These are phyloP conservation scores for Amylocarpus encephaloides DNA, from an alignment of 2,329 filamentous ascomycete genomes.

Conservation along the genomic window DNA sequence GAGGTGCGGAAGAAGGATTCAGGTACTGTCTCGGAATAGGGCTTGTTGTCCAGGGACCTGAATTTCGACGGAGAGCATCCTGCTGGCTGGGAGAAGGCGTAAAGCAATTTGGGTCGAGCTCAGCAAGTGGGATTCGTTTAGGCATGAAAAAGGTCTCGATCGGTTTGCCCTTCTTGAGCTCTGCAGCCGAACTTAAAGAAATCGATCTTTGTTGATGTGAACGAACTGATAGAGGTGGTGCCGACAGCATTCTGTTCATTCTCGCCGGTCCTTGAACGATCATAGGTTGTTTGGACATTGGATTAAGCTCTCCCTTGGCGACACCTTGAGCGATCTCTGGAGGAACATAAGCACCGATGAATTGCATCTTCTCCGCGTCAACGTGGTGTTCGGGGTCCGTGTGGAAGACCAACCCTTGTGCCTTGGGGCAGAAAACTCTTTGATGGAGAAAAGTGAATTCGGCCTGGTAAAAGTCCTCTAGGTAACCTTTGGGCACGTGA, in stretches of 20 bases:
- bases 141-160: conserved; percentile 62
- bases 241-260: conserved; percentile 21
- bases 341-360: conserved; percentile 70
- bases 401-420: conserved; percentile 66
- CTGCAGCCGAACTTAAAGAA: conserved; percentile 33
- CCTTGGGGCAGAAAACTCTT: conserved; percentile 80
- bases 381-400: conserved; percentile 59
- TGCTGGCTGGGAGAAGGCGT: conserved; percentile 61
- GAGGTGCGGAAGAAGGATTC: conserved; percentile 4
- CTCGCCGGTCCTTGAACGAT: conserved; percentile 22
- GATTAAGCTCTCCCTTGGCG: conserved; percentile 76
- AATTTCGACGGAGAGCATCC: conserved; percentile 47
- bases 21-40: conserved; percentile 34
- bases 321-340: conserved; percentile 65
- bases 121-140: conserved; percentile 56
- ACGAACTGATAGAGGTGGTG: conserved; percentile 19
- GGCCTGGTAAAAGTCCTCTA: conserved; percentile 75
- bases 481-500: conserved; percentile 72
- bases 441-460: conserved; percentile 92
- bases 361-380: conserved; percentile 66
- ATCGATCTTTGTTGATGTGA: conserved; percentile 15
- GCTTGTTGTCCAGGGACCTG: conserved; percentile 48
- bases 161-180: conserved; percentile 52
- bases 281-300: conserved; percentile 70
- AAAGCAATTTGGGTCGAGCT: conserved; percentile 62